Evolutionary conservation across 2,329 filamentous ascomycete species (phyloP), one percentile per base, ranked within the genome.

Genomic region (Trichoderma atrobrunneum): DNA sequence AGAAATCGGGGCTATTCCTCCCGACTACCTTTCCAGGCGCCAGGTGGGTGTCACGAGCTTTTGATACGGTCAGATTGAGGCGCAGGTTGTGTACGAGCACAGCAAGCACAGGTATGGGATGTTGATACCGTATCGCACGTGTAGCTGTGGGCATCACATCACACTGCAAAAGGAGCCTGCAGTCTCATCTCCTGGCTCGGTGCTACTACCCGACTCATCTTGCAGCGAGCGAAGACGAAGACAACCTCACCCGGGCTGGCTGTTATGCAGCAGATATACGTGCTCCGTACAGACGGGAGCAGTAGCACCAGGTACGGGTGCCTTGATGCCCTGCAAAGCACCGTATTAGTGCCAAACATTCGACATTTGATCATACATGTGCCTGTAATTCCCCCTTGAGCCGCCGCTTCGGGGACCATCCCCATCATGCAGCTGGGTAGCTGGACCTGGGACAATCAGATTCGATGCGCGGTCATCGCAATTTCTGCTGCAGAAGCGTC

Each of bases 351-450:
- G 61, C 28, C 57, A 65, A 54, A n/a, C n/a, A 65, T 32, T 54
- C 48, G 48, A 54, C 48, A 54, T 21, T 16, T 16, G 24, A 30
- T n/a, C 56, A 59, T 59, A 18, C 26, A 59, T 59, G 56, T 59
- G 18, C 56, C 18, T 59, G 56, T 10, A 56, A 59, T 67, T 14
- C 36, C 39, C 54, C 51, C 34, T 67, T 43, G 51, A 59, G 51
- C 64, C 56, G 64, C 51, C 18, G 24, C 51, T 14, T 67, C 64
- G 56, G 64, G 32, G 51, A 59, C 51, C 64, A 67, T n/a, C 26
- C 54, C 64, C 51, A 59, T 36, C 54, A 67, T 67, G 64, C 64
- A 59, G 64, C 64, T 59, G 51, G 54, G 64, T 51, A 43, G 64
- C 64, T 59, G 51, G 54, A 3, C 10, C 43, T 51, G 5, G 48